Conservation (phyloP, 2,329 filamentous ascomycete species). For the Pseudogymnoascus sp. region DNA sequence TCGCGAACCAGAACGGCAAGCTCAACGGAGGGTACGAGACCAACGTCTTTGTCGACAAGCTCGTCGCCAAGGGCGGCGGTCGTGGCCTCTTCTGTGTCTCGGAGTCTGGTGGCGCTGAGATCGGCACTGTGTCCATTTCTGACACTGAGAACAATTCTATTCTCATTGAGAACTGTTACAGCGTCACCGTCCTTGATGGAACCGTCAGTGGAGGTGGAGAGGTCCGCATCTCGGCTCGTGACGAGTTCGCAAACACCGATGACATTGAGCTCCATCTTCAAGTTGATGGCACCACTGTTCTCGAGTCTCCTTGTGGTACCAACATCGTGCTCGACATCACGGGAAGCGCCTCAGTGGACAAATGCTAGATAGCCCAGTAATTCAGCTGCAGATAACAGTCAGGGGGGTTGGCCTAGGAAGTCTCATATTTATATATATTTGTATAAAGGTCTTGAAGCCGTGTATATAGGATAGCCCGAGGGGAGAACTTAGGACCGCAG, state of each 20-base stretch:
- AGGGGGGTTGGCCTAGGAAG: not conserved
- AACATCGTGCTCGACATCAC: slow-evolving; percentile 44
- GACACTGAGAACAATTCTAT: slow-evolving; percentile 49
- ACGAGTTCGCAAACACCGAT: slow-evolving; percentile 46
- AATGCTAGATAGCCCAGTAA: slow-evolving; percentile 31
- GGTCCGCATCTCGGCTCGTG: slow-evolving; percentile 44
- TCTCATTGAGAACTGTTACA: slow-evolving; percentile 54
- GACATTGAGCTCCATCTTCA: slow-evolving; percentile 43
- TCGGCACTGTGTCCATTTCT: slow-evolving; percentile 41
- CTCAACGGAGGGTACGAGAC: slow-evolving; percentile 42
- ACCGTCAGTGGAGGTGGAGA: slow-evolving; percentile 48
- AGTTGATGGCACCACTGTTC: slow-evolving; percentile 44
- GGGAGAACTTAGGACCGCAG: not conserved
- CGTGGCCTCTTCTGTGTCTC: slow-evolving; percentile 52
- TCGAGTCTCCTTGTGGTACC: slow-evolving; percentile 46
- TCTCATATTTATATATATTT: not conserved
- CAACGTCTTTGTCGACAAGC: slow-evolving; percentile 46
- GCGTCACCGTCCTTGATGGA: slow-evolving; percentile 42
- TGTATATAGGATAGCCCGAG: not conserved
- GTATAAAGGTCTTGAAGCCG: not conserved
- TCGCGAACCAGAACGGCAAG: slow-evolving; percentile 49
- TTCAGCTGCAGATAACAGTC: not conserved
- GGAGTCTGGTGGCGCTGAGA: slow-evolving; percentile 45
- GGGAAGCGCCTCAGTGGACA: slow-evolving; percentile 36
- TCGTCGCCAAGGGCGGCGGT: slow-evolving; percentile 48